Evolutionary conservation across 2,329 filamentous ascomycete species (phyloP), one percentile per base, ranked within the genome.

Genomic region (Clonostachys chloroleuca): DNA sequence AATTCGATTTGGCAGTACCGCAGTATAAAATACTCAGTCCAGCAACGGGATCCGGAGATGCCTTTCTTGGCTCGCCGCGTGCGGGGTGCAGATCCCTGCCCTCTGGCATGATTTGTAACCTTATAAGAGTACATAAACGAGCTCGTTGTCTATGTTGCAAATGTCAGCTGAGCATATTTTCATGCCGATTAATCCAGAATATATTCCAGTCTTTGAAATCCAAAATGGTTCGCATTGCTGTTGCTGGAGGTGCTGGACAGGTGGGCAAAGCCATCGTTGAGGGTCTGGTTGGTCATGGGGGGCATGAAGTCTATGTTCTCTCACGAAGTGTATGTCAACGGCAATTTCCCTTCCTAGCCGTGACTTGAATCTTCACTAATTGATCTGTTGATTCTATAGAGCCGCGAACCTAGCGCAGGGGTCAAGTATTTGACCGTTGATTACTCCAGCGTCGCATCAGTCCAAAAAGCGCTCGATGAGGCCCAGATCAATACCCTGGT

Each of bases 231-330:
- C 16, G 35, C 30, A 39, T 45, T 18, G 43, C 43, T n/a, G 43
- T 45, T 14, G 43, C 43, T 18, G 43, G 43, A 24, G 43, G 43
- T 20, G 30, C 43, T 12, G 43, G 43, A 33, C 43, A 33, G n/a
- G 43, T 45, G 33, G 43, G 43, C 16, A 45, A 37, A 18, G 17
- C 43, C 43, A 37, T 45, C 18, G 43, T 45, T 5, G 43, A 45
- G 12, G 43, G 24, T n/a, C 17, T 45, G 12, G 17, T 45, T 17
- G 33, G 8, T 14, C 43, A 45, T 33, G 34, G 43, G 34, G 34
- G 43, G 10, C 43, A 45, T 24, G 39, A 33, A 6, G 43, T 45
- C n/a, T 35, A 45, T 16, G 43, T 45, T 12, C 17, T 45, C 33
- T 45, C 43, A 8, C 30, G 43, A 16, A 45, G 24, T 16, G 43